Conservation (phyloP, 1,284 basidiomycete genomes). For the Violaceomyces palustris region DNA sequence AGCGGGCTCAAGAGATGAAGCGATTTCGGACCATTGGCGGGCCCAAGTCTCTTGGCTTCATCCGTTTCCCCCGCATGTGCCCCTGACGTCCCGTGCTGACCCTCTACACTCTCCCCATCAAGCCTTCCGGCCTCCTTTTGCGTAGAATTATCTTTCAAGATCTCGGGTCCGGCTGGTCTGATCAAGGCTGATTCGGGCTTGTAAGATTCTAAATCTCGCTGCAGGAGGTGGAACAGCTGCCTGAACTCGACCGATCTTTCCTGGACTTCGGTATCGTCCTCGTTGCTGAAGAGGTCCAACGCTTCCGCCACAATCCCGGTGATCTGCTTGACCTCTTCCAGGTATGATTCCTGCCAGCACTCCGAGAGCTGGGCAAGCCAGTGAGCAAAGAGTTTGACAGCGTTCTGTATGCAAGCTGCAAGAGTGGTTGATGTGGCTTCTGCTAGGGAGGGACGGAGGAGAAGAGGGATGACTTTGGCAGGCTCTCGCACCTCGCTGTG, state of each 20-base stretch:
- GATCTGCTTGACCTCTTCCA: constrained; percentile 62
- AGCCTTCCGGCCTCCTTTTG: too few relatives aligned
- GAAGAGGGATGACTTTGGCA: constrained; percentile 52
- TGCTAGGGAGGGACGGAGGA: constrained; percentile 56
- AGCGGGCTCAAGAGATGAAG: constrained; percentile 79
- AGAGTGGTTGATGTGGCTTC: constrained; percentile 10
- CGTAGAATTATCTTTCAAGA: too few relatives aligned
- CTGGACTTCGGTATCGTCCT: constrained; percentile 75
- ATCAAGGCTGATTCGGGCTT: background rate
- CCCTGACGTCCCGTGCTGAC: too few relatives aligned
- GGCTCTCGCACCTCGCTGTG: constrained; percentile 45
- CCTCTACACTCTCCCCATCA: too few relatives aligned
- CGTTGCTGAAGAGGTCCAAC: constrained; percentile 59
- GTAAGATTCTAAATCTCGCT: constrained; percentile 63
- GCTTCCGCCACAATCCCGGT: constrained; percentile 63
- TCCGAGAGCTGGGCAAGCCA: constrained; percentile 72
- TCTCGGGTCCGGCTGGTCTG: too few relatives aligned
- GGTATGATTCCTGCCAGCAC: constrained; percentile 71
- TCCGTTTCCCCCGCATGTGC: too few relatives aligned
- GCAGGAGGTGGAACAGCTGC: constrained; percentile 74
- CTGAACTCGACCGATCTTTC: constrained; percentile 78
- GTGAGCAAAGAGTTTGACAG: constrained; percentile 77
- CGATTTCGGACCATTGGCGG: constrained; percentile 64
- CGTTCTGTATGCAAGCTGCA: constrained; percentile 67
- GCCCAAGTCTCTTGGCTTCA: background rate